Evolutionary conservation across 2,329 filamentous ascomycete genomes (phyloP).

Genomic region (Botrytis porri): DNA sequence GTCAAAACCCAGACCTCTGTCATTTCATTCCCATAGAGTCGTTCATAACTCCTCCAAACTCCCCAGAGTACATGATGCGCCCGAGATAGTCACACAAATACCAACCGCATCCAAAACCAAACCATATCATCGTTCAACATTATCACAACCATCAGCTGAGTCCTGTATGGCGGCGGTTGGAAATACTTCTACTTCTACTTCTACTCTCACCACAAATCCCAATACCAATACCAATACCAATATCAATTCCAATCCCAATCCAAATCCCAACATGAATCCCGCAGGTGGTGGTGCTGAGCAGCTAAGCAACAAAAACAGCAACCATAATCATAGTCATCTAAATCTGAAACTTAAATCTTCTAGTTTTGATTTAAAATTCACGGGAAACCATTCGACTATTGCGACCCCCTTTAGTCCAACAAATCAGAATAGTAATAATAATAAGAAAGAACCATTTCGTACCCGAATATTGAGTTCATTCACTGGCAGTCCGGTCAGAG

Average conservation of each 20-base stretch:
- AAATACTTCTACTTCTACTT: background rate
- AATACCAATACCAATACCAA: too few relatives aligned
- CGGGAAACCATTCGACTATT: slow-evolving; percentile 17
- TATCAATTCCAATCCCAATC: too few relatives aligned
- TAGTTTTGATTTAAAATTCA: slow-evolving; percentile 21
- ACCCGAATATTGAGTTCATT: slow-evolving; percentile 13
- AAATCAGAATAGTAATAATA: background rate
- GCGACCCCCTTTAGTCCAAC: slow-evolving; percentile 18
- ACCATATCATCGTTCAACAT: slow-evolving; percentile 7
- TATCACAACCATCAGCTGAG: slow-evolving; percentile 8
- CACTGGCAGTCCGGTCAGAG: slow-evolving; percentile 13
- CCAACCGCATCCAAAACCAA: background rate
- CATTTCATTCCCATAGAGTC: slow-evolving; percentile 22
- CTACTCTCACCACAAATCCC: too few relatives aligned
- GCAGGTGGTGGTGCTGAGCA: background rate
- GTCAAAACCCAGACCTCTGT: slow-evolving; percentile 15
- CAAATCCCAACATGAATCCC: background rate
- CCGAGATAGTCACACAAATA: slow-evolving; percentile 17
- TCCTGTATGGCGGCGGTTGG: background rate
- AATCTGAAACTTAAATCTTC: slow-evolving; percentile 22
- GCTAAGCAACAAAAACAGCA: background rate
- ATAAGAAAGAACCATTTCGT: slow-evolving; percentile 19
- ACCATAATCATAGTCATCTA: slow-evolving; percentile 2
- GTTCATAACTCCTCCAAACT: slow-evolving; percentile 22
- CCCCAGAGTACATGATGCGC: slow-evolving; percentile 21